Percentiles rank a stretch among this genome's conserved stretches.
Evolutionary conservation across 352 stramenopile genomes (phyloP).

Genomic region (Phytophthora melonis): DNA sequence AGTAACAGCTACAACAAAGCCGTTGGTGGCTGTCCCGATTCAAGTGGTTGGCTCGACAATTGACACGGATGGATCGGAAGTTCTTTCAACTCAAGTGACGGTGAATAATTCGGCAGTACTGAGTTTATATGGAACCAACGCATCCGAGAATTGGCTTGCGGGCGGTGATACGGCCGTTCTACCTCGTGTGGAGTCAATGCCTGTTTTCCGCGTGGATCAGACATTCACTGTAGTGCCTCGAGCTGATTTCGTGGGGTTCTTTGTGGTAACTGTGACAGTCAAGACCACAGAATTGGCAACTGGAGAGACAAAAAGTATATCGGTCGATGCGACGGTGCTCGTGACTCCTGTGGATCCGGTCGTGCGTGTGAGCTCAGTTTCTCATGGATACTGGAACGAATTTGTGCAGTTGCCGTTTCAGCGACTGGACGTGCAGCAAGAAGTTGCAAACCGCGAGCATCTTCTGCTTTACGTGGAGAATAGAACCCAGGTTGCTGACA

Average conservation of each 20-base stretch:
- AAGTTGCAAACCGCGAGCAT: constrained; percentile 46
- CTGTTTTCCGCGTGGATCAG: constrained; percentile 26
- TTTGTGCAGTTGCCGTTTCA: constrained; percentile 59
- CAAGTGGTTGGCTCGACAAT: constrained; percentile 36
- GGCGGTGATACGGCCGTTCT: constrained; percentile 19
- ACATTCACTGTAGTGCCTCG: constrained; percentile 41
- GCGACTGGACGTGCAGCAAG: constrained; percentile 40
- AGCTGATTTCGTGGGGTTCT: constrained; percentile 54
- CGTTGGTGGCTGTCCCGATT: constrained; percentile 31
- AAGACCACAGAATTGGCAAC: constrained; percentile 48
- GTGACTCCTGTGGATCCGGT: constrained; percentile 44
- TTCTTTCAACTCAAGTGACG: constrained; percentile 20
- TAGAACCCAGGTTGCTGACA: constrained; percentile 39
- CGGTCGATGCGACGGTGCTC: constrained; percentile 32
- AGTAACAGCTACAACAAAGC: constrained; percentile 35
- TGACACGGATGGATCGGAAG: constrained; percentile 42
- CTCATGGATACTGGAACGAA: constrained; percentile 33
- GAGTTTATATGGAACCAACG: constrained; percentile 27
- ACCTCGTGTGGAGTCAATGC: constrained; percentile 5
- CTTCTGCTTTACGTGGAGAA: constrained; percentile 55
- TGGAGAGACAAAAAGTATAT: constrained; percentile 32
- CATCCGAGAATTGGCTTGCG: constrained; percentile 28
- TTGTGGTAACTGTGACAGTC: constrained; percentile 47
- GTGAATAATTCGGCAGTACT: constrained; percentile 39
- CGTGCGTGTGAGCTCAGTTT: constrained; percentile 22